These are phyloP conservation scores for Talaromyces sp. DNA, from an alignment of 2,329 filamentous ascomycete species.

Conservation along the genomic window DNA sequence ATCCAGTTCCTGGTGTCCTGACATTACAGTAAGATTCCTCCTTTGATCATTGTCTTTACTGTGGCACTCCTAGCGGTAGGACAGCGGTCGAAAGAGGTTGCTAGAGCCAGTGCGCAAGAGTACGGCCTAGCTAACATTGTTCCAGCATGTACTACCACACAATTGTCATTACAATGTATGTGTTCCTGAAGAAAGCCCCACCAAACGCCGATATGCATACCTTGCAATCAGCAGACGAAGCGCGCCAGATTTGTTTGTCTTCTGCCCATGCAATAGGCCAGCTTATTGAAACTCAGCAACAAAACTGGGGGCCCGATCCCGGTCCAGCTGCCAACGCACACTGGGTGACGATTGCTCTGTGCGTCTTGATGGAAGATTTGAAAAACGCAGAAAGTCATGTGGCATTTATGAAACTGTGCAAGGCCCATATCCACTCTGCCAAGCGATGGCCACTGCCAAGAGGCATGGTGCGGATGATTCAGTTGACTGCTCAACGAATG, in stretches of 20 bases:
- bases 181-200: constrained; percentile 17
- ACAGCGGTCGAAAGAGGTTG: background rate
- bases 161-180: constrained; percentile 24
- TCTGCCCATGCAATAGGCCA: constrained; percentile 20
- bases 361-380: constrained; percentile 23
- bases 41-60: background rate
- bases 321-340: constrained; percentile 22
- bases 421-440: constrained; percentile 19
- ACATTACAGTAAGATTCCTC: constrained; percentile 23
- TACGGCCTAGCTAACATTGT: background rate
- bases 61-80: background rate
- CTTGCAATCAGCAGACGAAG: constrained; percentile 6
- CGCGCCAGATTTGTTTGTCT: constrained; percentile 16
- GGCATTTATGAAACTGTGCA: constrained; percentile 25
- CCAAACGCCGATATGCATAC: constrained; percentile 7
- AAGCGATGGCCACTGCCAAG: constrained; percentile 23
- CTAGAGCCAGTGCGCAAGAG: background rate
- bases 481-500: constrained; percentile 21
- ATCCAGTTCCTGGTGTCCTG: constrained; percentile 21
- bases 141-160: constrained; percentile 23
- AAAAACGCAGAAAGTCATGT: constrained; percentile 17
- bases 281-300: constrained; percentile 21
- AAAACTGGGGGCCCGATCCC: constrained; percentile 27
- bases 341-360: constrained; percentile 22
- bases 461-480: constrained; percentile 24